Conservation (phyloP, 129 eudicot genomes). For the Arctium lappa region DNA sequence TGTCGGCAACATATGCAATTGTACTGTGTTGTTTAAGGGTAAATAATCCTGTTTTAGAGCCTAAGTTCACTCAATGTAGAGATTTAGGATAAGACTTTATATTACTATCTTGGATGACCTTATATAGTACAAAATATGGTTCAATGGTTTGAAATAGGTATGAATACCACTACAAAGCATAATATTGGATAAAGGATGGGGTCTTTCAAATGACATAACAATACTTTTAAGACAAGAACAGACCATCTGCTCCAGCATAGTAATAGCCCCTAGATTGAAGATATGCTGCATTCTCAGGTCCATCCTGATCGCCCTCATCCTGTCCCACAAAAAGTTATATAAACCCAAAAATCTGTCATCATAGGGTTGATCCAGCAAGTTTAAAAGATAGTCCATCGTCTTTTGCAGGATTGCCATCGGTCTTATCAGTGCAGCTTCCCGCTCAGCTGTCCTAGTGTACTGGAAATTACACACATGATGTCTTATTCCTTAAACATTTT, state of each 20-base stretch:
- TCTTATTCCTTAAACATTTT: neutral
- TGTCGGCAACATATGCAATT: too few species aligned
- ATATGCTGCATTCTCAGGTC: constrained; percentile 99
- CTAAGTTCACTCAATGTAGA: neutral
- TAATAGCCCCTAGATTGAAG: constrained; percentile 68
- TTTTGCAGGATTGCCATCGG: constrained; percentile 84
- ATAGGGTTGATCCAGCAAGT: constrained; percentile 75
- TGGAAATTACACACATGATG: constrained; percentile 26
- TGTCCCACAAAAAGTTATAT: constrained; percentile 95
- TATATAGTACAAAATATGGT: neutral
- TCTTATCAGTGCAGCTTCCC: constrained; percentile 89
- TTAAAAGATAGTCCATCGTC: constrained; percentile 85
- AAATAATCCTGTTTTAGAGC: too few species aligned
- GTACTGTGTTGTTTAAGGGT: too few species aligned
- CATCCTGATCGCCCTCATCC: constrained; percentile 99
- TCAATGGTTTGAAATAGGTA: constrained; percentile 6
- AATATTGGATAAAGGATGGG: neutral
- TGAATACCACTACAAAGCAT: neutral
- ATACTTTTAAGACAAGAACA: constrained; percentile 20
- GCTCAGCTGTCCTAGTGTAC: constrained; percentile 97
- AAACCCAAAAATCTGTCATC: constrained; percentile 78
- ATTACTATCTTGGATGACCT: neutral
- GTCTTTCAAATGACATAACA: neutral
- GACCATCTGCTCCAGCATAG: constrained; percentile 97
- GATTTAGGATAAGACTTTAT: neutral